Percentiles rank a stretch among this genome's conserved stretches.
These are phyloP conservation scores for Candida tunisiensis DNA, from an alignment of 1,139 yeast species.

Conservation along the genomic window DNA sequence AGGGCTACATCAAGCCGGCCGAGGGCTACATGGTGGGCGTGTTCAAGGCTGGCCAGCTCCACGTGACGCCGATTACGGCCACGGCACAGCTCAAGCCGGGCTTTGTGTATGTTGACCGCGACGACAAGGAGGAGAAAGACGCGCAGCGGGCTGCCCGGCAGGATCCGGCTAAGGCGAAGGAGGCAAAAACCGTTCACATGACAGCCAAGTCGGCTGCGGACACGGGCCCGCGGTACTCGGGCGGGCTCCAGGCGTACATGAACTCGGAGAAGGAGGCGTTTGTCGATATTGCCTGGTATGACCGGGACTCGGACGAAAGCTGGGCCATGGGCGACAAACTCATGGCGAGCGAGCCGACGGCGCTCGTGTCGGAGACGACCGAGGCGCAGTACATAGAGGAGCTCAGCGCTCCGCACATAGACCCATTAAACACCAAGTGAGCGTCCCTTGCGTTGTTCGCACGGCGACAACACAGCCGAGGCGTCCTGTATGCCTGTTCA, in stretches of 20 bases:
- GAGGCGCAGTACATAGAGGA: constrained; percentile 12
- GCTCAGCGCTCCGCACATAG: no score
- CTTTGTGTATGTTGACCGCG: constrained; percentile 48
- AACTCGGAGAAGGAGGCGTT: constrained; percentile 61
- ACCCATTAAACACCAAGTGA: no score
- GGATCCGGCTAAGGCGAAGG: constrained; percentile 28
- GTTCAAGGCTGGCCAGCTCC: constrained; percentile 32
- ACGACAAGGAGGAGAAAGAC: constrained; percentile 16
- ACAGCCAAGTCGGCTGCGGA: constrained; percentile 56
- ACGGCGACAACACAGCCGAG: no score
- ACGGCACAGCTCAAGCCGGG: constrained; percentile 71
- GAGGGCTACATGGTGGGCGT: constrained; percentile 36
- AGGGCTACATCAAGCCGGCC: constrained; percentile 28
- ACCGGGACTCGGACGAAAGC: constrained; percentile 23
- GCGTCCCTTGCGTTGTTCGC: no score
- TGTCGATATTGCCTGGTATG: constrained; percentile 31
- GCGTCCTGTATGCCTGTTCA: no score
- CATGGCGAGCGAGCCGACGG: constrained; percentile 7
- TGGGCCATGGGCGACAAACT: constrained; percentile 18
- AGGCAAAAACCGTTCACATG: constrained; percentile 52
- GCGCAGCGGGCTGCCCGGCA: constrained; percentile 16
- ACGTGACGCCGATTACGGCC: constrained; percentile 47
- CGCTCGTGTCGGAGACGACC: constrained; percentile 10
- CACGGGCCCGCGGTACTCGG: constrained; percentile 50
- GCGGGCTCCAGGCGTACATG: constrained; percentile 60